These are phyloP conservation scores for Syncephalastrum contaminatum DNA, from an alignment of 371 early-diverging fungal genomes.

Conservation along the genomic window DNA sequence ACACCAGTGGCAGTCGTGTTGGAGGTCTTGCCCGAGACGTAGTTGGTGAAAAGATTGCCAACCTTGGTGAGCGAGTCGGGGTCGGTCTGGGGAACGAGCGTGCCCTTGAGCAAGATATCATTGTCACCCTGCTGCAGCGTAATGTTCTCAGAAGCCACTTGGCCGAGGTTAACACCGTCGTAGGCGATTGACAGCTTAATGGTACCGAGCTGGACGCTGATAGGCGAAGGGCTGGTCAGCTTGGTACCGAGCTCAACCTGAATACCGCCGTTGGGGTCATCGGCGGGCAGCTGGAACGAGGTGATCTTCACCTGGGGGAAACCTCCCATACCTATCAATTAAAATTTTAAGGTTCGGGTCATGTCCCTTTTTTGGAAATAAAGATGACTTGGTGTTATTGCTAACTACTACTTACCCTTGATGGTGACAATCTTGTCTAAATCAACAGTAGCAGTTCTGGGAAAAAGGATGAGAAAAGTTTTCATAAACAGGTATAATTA, in stretches of 20 bases:
- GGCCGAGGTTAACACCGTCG: constrained; percentile 46
- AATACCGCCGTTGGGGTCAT: constrained; percentile 56
- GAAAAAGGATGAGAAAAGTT: constrained; percentile 5
- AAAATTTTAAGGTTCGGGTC: constrained; percentile 1
- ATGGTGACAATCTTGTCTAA: constrained; percentile 30
- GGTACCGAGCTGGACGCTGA: constrained; percentile 54
- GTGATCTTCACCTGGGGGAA: constrained; percentile 52
- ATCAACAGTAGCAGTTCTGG: constrained; percentile 43
- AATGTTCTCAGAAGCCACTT: constrained; percentile 40
- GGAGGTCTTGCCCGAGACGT: constrained; percentile 44
- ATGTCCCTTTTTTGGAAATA: background rate
- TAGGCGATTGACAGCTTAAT: constrained; percentile 44
- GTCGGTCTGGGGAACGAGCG: constrained; percentile 41
- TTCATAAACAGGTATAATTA: background rate
- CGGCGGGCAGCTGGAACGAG: constrained; percentile 50
- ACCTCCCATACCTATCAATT: constrained; percentile 41
- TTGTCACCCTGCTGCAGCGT: constrained; percentile 42
- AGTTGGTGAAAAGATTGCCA: constrained; percentile 47
- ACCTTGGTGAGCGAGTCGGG: constrained; percentile 37
- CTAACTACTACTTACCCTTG: constrained; percentile 16
- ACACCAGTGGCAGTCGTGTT: constrained; percentile 50
- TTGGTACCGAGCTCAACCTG: constrained; percentile 47
- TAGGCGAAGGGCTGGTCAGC: constrained; percentile 54
- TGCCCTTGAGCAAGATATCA: constrained; percentile 49
- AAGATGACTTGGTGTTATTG: background rate